Evolutionary conservation across 345 rosid genomes (phyloP), one percentile per base, ranked within the genome.

Genomic region (Theobroma cacao): DNA sequence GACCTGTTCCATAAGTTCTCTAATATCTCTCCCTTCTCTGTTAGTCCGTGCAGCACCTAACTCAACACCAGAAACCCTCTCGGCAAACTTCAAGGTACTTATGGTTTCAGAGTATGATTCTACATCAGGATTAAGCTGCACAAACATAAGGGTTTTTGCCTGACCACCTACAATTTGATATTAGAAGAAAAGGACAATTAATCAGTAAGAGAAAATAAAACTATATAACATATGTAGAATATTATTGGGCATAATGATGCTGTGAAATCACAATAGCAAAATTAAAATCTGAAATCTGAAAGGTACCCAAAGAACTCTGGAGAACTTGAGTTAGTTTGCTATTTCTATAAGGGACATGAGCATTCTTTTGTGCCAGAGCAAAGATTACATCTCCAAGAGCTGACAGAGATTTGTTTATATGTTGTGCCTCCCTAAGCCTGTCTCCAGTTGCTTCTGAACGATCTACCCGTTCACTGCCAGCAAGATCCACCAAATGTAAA

Each of bases 241-340:
- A 15, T 31, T 31, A 72, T 62, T 41, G 68, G 17, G 33, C 38
- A 41, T 30, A n/a, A 36, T 52, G 55, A 77, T 33, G 59, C 36
- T 75, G 53, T 76, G 4, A 79, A 55, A 10, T 20, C 64, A 28
- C 24, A 38, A 52, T 10, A 26, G 22, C 64, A 12, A 61, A 76
- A 38, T 48, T 48, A 12, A 67, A 40, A 80, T 41, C 60, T 28
- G 18, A 78, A 80, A 26, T 50, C 8, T 2, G 22, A 63, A 43
- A 64, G 59, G 52, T 91, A 93, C 99, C 99, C 77, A 96, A 81
- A 24, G 99, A 96, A 86, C 98, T 94, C 81, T 96, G 99, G 59
- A 96, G 97, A 63, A 96, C 97, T 94, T 96, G 99, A 60, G 99
- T 96, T 71, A 96, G 79, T 82, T 96, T 96, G 90, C 99, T 96